Percentiles rank a stretch among this genome's conserved stretches.
These are phyloP conservation scores for Penicillium tannophilum DNA, from an alignment of 495 filamentous ascomycete species.

Conservation along the genomic window DNA sequence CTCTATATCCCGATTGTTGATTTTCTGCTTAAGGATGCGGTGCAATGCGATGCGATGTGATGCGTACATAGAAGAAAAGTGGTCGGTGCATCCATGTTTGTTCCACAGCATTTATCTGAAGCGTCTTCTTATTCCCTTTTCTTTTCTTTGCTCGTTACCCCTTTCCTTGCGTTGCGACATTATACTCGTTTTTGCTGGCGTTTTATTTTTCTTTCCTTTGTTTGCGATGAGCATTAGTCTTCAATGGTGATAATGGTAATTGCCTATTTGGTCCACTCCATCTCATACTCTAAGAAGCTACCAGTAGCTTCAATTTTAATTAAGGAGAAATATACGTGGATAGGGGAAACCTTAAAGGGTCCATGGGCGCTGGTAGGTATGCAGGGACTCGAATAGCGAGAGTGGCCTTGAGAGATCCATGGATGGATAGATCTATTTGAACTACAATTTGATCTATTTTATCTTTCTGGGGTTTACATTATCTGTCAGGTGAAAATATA, in stretches of 20 bases:
- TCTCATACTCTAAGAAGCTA: no score
- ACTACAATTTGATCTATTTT: no score
- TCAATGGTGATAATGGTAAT: neutral
- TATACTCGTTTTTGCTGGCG: neutral
- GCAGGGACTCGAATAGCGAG: no score
- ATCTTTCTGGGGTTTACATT: no score
- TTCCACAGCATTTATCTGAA: constrained; percentile 11
- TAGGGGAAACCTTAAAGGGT: no score
- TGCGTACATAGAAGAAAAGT: constrained; percentile 21
- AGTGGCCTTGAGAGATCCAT: no score
- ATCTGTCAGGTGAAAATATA: no score
- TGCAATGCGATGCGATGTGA: constrained; percentile 1
- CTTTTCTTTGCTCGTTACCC: constrained; percentile 1
- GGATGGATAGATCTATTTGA: no score
- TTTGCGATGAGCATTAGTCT: neutral
- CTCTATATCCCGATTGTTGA: neutral
- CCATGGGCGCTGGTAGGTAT: no score
- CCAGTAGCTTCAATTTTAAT: no score
- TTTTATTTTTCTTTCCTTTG: neutral
- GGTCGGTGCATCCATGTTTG: constrained; percentile 1
- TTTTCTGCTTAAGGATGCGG: neutral
- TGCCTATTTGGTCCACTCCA: neutral
- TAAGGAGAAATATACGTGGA: no score
- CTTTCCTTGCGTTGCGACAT: neutral
- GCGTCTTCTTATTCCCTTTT: constrained; percentile 10